A percentile compares a stretch with the other conserved stretches of the same genome.
phyloP scores from a whole-genome alignment of 2,329 filamentous ascomycete genomes.

The Dactylellina haptotyla region DNA sequence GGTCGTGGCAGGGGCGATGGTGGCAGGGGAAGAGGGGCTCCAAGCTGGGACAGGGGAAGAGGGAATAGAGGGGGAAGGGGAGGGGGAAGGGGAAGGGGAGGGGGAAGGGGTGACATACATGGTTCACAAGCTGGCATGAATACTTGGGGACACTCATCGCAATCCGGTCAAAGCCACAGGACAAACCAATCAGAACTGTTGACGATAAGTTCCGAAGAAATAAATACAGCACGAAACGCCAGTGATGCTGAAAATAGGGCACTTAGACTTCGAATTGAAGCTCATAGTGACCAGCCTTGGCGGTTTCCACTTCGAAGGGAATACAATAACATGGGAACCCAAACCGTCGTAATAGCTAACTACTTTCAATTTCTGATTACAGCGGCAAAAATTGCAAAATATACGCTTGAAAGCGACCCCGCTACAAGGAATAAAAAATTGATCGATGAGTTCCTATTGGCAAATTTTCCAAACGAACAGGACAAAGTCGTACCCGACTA shows the following conservation, averaged over 20 bases:
- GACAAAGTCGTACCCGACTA: conserved; percentile 25
- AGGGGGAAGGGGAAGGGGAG: conserved; percentile 49
- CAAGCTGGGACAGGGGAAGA: conserved; percentile 55
- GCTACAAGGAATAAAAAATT: conserved; percentile 18
- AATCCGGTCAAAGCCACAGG: no score
- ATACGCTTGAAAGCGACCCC: conserved; percentile 59
- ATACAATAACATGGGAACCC: conserved; percentile 61
- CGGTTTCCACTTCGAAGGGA: conserved; percentile 59
- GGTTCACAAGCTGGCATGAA: no score
- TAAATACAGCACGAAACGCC: background rate
- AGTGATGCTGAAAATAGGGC: conserved; percentile 2
- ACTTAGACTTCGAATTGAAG: background rate
- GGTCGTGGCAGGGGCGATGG: no score
- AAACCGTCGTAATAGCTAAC: conserved; percentile 63
- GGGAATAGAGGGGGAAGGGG: conserved; percentile 55
- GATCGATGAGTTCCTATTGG: conserved; percentile 27
- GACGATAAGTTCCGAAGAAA: no score
- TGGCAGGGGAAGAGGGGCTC: conserved; percentile 55
- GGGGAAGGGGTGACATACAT: conserved; percentile 56
- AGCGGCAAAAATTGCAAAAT: conserved; percentile 66
- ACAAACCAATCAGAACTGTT: no score
- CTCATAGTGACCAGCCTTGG: conserved; percentile 31
- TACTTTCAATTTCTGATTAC: conserved; percentile 61
- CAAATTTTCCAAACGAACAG: background rate
- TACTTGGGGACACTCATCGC: no score